A percentile compares a stretch with the other conserved stretches of the same genome.
These are phyloP conservation scores for Blastomyces silverae DNA, from an alignment of 2,329 filamentous ascomycete species.

Conservation along the genomic window DNA sequence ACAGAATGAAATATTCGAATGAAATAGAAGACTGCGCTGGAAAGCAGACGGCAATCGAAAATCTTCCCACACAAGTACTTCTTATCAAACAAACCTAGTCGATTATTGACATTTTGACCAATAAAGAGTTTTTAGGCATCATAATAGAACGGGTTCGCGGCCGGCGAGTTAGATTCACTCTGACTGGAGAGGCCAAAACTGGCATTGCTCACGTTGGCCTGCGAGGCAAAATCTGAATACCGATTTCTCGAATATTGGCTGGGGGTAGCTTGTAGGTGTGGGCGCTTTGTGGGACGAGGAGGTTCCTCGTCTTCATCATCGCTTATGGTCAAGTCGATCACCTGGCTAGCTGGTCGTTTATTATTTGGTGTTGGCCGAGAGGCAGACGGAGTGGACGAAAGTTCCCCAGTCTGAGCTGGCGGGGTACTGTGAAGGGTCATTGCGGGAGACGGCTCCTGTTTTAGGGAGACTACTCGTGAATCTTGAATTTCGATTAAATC, in stretches of 20 bases:
- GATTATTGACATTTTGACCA: neutral
- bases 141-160: conserved; percentile 18
- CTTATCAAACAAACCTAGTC: too few species aligned
- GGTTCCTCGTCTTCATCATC: conserved; percentile 47
- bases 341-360: conserved; percentile 44
- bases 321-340: conserved; percentile 52
- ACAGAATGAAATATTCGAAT: conserved; percentile 30
- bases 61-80: neutral
- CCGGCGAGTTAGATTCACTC: conserved; percentile 20
- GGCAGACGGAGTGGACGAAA: conserved; percentile 36
- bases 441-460: conserved; percentile 30
- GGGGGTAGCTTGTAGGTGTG: conserved; percentile 18
- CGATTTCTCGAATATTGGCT: conserved; percentile 19
- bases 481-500: conserved; percentile 48
- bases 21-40: neutral
- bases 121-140: conserved; percentile 15
- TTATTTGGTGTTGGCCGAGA: conserved; percentile 27
- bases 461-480: conserved; percentile 32
- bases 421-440: conserved; percentile 29
- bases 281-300: conserved; percentile 33
- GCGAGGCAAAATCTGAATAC: conserved; percentile 20
- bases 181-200: conserved; percentile 22
- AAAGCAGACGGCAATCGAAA: neutral
- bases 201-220: conserved; percentile 23
- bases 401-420: conserved; percentile 34